Base-by-base conservation (phyloP, 257 asterid genomes). In the Solanum rostratum region DNA sequence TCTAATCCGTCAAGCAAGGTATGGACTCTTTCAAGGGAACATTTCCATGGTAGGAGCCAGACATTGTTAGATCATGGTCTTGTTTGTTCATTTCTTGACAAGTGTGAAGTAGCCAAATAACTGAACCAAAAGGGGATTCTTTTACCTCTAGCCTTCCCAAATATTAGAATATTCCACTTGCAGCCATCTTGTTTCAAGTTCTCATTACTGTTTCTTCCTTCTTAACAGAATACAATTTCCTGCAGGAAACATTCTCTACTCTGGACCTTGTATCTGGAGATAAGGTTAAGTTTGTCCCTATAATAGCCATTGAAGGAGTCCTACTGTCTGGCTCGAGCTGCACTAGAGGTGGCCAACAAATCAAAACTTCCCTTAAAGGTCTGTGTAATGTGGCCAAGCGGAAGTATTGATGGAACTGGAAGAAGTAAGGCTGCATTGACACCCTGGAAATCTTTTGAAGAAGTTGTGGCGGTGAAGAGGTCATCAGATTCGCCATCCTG, bases 381-480 rank as follows among this genome's bases (percentile, higher is more conserved):
- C 43, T 93, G 98, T 81, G 88, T 93, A 11, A 70, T 96, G 82
- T 95, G 98, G 98, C 91, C 92, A 84, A 88, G 86, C 46, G 86
- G 88, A 10, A 73, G 88, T 10, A 39, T 83, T 1, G 88, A 81
- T 49, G 90, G 80, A 83, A 52, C 55, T 19, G 83, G 83, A 81
- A 83, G 88, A 86, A 95, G 92, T 37, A 82, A 87, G 73, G 80
- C 80, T 52, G 89, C 92, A 37, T 90, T 94, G 76, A 53, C 24
- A 68, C 97, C 97, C 12, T 91, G 98, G 95, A 88, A 84, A 33
- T 89, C 88, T 84, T 91, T 90, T 65, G 52, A 93, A 33, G 98
- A 96, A 49, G 97, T 90, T 3, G 86, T 89, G 20, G 91, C 93
- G 88, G 91, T 88, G 15, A 88, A 89, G 86, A 87, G 79, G 33